Base-by-base conservation (phyloP, 2,329 filamentous ascomycete species). In the Botrytis aclada region DNA sequence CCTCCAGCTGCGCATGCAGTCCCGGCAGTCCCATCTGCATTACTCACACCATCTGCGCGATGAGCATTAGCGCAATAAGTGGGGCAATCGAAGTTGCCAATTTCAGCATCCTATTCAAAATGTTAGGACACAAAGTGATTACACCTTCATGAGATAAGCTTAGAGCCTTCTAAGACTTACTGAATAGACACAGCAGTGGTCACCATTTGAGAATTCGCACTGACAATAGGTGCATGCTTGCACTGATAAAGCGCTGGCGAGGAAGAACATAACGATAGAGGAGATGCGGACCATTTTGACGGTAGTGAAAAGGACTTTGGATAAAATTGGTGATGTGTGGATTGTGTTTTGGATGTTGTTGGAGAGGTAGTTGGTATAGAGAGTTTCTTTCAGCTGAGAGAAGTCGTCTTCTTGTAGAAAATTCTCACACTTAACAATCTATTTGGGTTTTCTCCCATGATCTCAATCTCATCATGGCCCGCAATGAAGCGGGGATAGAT, bases 151-250 rank as follows among this genome's bases (percentile, higher is more conserved):
- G 10, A 65, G 34, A 25, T 4, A 45, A 29, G 20, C 37, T 37
- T 20, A 43, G 22, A n/a, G 37, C 61, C 4, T 29, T 20, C 8
- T 45, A 45, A 10, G 20, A 65, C 62, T 34, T 25, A 65, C 62
- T 6, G 41, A 65, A 16, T 65, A 65, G 62, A 65, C 41, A 47
- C 62, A 65, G 62, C 41, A 65, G 62, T 65, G 62, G 9, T 2
- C 29, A 45, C 62, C 62, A 34, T 6, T 65, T 43, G n/a, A 34
- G 29, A 65, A 65, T 12, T 65, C 41, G 62, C 62, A 65, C 41
- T 65, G 62, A 41, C 62, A 65, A 41, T 65, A 65, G 10, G 3
- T n/a, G 62, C 62, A 65, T 22, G 62, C 62, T 25, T 65, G 62
- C 62, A 65, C 62, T 5, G 62, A 65, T 25, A 65, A 20, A 22